Conservation (phyloP, 257 asterid species). For the Fraxinus cuspidata region DNA sequence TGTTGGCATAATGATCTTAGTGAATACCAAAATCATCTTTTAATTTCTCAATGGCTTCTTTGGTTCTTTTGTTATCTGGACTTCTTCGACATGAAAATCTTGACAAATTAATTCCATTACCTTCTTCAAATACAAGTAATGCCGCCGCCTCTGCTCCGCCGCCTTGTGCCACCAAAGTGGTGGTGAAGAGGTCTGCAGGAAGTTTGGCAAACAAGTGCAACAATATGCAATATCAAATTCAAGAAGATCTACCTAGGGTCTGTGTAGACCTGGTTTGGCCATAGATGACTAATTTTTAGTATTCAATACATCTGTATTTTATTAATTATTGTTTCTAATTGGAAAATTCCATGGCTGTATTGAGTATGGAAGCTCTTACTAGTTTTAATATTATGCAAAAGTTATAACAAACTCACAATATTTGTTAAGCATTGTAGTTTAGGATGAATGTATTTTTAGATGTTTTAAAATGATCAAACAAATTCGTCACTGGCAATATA, state of each 20-base stretch:
- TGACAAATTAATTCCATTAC: slow-evolving; percentile 35
- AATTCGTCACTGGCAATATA: too few relatives aligned
- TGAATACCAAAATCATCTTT: too few relatives aligned
- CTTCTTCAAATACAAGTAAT: neutral
- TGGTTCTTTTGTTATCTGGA: slow-evolving; percentile 60
- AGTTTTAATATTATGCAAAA: too few relatives aligned
- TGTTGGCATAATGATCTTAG: neutral
- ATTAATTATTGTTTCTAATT: neutral
- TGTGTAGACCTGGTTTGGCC: slow-evolving; percentile 44
- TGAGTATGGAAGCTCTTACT: too few relatives aligned
- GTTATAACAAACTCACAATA: too few relatives aligned
- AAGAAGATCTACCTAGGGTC: slow-evolving; percentile 37
- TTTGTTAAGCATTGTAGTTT: too few relatives aligned
- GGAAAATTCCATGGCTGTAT: too few relatives aligned
- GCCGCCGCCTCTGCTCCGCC: slow-evolving; percentile 18
- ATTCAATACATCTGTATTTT: too few relatives aligned
- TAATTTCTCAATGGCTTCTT: slow-evolving; percentile 52
- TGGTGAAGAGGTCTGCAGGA: neutral
- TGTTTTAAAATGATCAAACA: neutral
- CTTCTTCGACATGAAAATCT: slow-evolving; percentile 46
- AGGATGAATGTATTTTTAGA: slow-evolving; percentile 25
- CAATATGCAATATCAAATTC: slow-evolving; percentile 21
- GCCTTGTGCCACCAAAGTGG: slow-evolving; percentile 5
- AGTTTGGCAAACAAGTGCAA: slow-evolving; percentile 19
- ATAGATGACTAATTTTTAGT: neutral